These are phyloP conservation scores for Alternaria dauci DNA, from an alignment of 2,329 filamentous ascomycete genomes.

Conservation along the genomic window DNA sequence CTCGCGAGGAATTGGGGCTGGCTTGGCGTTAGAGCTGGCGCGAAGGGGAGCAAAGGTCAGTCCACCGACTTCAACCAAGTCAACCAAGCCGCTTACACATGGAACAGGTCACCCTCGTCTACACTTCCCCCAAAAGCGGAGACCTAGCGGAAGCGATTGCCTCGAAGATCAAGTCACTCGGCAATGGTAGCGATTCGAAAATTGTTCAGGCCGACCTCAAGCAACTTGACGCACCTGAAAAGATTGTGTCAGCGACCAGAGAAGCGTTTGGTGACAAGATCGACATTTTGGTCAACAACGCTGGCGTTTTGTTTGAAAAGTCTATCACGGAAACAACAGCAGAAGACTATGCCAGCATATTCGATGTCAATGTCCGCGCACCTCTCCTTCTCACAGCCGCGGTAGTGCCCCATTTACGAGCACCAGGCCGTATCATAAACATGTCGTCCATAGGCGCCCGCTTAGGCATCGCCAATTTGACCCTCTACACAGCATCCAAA, in stretches of 20 bases:
- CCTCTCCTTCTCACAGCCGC: conserved; percentile 64
- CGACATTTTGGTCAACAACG: conserved; percentile 58
- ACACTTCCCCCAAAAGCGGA: conserved; percentile 53
- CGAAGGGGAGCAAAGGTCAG: conserved; percentile 55
- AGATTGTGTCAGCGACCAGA: conserved; percentile 50
- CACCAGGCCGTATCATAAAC: conserved; percentile 65
- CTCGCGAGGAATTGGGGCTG: conserved; percentile 60
- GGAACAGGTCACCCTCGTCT: conserved; percentile 54
- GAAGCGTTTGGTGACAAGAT: conserved; percentile 52
- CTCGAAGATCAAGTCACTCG: conserved; percentile 44
- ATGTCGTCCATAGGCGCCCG: conserved; percentile 64
- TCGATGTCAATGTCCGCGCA: conserved; percentile 65
- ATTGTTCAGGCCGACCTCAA: conserved; percentile 54
- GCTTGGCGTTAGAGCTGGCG: conserved; percentile 59
- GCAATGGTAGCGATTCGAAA: conserved; percentile 49
- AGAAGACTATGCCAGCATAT: conserved; percentile 63
- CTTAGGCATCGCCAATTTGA: conserved; percentile 55
- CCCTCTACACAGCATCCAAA: conserved; percentile 66
- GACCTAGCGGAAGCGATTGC: conserved; percentile 46
- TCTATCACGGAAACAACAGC: conserved; percentile 48
- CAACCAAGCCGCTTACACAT: conserved; percentile 11
- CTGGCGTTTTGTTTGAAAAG: conserved; percentile 42
- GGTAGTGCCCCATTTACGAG: conserved; percentile 60
- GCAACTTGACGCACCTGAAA: conserved; percentile 42
- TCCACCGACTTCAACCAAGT: background rate